Conservation (phyloP, 2,329 filamentous ascomycete species). For the Beauveria sp. region DNA sequence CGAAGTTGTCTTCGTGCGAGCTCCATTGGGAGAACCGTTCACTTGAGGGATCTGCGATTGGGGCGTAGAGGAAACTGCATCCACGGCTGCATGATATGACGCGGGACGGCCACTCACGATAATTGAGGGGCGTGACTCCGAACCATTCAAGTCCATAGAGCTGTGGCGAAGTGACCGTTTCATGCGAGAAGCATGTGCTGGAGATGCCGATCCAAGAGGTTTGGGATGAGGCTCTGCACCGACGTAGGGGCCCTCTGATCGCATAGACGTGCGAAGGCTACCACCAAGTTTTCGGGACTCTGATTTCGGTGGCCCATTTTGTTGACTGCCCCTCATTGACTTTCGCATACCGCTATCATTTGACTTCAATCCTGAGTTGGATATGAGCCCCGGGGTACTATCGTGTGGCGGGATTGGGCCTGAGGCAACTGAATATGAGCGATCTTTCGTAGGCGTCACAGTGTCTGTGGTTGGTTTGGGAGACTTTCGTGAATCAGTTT, state of each 20-base stretch:
- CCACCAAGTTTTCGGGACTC: slow-evolving; percentile 12
- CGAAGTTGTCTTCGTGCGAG: slow-evolving; percentile 27
- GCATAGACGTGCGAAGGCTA: slow-evolving; percentile 24
- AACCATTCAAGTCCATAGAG: not conserved
- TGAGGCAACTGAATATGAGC: slow-evolving; percentile 33
- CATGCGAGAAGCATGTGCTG: not conserved
- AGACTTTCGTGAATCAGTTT: not conserved
- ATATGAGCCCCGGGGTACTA: not conserved
- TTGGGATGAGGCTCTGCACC: not conserved
- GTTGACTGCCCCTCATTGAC: slow-evolving; percentile 10
- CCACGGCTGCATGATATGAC: slow-evolving; percentile 22
- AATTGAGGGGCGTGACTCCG: slow-evolving; percentile 8
- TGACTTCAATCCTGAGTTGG: not conserved
- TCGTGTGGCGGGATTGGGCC: slow-evolving; percentile 22
- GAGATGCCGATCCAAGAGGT: not conserved
- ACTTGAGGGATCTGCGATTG: slow-evolving; percentile 20
- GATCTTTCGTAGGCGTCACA: slow-evolving; percentile 15
- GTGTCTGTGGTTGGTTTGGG: slow-evolving; percentile 20
- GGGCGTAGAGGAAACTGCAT: slow-evolving; percentile 13
- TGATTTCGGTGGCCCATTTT: not conserved
- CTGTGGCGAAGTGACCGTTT: slow-evolving; percentile 8
- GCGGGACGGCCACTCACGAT: slow-evolving; percentile 18
- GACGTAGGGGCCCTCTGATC: slow-evolving; percentile 5
- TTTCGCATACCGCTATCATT: slow-evolving; percentile 15
- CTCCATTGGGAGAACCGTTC: slow-evolving; percentile 16